phyloP scores from a whole-genome alignment of 768 basidiomycete genomes.

The Suillus tomentosus region DNA sequence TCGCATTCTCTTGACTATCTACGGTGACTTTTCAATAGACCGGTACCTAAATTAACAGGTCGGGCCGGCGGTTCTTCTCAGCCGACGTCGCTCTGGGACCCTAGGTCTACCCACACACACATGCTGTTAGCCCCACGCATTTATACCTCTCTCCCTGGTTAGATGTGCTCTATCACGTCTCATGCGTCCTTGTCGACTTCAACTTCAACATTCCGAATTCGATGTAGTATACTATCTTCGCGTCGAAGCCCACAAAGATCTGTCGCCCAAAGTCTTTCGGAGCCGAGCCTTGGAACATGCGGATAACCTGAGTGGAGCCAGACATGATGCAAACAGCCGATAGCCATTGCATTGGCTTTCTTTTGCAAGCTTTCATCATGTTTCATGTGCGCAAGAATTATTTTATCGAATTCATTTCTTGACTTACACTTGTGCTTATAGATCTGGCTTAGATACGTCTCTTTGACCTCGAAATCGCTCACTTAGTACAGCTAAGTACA shows the following conservation, averaged over 20 bases:
- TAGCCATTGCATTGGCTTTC: not conserved
- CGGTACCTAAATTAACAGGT: too few species aligned
- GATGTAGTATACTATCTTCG: not conserved
- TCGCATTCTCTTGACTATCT: not conserved
- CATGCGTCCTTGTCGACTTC: not conserved
- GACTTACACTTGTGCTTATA: not conserved
- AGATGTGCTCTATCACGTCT: not conserved
- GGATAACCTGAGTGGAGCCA: not conserved
- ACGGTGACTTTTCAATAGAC: not conserved
- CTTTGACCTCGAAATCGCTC: not conserved
- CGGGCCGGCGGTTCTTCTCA: not conserved
- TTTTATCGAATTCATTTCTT: not conserved
- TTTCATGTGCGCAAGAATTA: not conserved
- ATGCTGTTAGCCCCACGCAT: not conserved
- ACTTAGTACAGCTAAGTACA: not conserved
- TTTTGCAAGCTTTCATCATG: not conserved
- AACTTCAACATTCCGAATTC: not conserved
- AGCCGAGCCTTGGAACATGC: not conserved
- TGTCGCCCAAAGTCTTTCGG: not conserved
- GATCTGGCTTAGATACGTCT: not conserved
- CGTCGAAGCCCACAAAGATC: not conserved
- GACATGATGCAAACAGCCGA: not conserved
- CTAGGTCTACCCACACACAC: not conserved
- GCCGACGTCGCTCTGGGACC: not conserved
- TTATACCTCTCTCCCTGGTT: not conserved